phyloP scores from a whole-genome alignment of 2,329 filamentous ascomycete genomes.

The Alternaria panax region DNA sequence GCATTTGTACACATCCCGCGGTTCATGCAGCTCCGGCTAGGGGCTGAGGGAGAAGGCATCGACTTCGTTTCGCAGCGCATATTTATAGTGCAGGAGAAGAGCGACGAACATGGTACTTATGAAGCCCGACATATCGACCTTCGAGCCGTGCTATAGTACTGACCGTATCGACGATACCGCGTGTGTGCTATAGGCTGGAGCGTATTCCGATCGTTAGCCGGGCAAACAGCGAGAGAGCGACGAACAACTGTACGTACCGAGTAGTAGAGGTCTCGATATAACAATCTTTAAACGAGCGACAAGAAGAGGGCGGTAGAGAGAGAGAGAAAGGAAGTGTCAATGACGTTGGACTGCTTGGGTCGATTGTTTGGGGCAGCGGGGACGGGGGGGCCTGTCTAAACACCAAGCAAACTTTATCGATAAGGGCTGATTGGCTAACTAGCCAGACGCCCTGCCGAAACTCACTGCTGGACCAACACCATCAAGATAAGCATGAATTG shows the following conservation, averaged over 20 bases:
- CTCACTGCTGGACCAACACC: background rate
- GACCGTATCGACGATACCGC: conserved; percentile 11
- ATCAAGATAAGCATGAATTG: no score
- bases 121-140: conserved; percentile 64
- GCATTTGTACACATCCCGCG: background rate
- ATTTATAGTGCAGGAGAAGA: background rate
- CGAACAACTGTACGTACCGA: conserved; percentile 17
- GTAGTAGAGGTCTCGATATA: background rate
- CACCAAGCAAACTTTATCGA: background rate
- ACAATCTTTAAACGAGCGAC: conserved; percentile 5
- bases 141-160: conserved; percentile 26
- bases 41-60: background rate
- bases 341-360: conserved; percentile 18
- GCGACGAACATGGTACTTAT: conserved; percentile 80
- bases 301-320: background rate
- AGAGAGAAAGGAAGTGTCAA: conserved; percentile 5
- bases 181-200: conserved; percentile 27
- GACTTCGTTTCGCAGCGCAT: background rate
- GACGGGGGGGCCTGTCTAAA: background rate
- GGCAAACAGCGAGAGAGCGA: conserved; percentile 24
- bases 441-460: background rate
- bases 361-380: conserved; percentile 23
- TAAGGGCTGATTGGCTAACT: background rate
- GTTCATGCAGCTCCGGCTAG: background rate
- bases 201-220: conserved; percentile 48